These are phyloP conservation scores for Solanum virginianum DNA, from an alignment of 257 asterid species.

Conservation along the genomic window DNA sequence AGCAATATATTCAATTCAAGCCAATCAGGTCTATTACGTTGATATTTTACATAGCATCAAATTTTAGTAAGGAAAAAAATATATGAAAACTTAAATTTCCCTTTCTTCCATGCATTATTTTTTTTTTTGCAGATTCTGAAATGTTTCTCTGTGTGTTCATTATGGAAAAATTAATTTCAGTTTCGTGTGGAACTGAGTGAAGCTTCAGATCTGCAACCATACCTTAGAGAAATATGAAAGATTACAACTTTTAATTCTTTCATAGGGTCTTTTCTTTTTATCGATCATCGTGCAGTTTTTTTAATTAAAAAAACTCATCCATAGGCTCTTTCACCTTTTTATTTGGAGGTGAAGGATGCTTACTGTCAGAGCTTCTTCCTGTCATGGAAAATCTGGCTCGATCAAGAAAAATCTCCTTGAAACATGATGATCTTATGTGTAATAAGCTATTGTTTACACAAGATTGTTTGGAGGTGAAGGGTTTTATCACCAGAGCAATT, in stretches of 20 bases:
- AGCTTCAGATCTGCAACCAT: not conserved
- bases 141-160: conserved; percentile 10
- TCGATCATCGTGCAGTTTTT: not conserved
- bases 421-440: too few relatives aligned
- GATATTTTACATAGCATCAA: not conserved
- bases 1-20: conserved; percentile 44
- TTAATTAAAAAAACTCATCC: not conserved
- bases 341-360: not conserved
- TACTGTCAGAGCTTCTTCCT: not conserved
- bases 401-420: too few relatives aligned
- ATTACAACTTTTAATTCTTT: not conserved
- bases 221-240: not conserved
- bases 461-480: too few relatives aligned
- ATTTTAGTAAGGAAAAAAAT: not conserved
- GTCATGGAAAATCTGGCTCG: too few relatives aligned
- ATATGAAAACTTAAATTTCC: not conserved
- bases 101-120: conserved; percentile 5
- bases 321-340: too few relatives aligned
- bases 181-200: not conserved
- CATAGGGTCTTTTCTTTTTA: not conserved
- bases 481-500: too few relatives aligned
- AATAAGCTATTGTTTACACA: too few relatives aligned
- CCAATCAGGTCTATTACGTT: conserved; percentile 28
- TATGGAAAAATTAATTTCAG: not conserved
- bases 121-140: conserved; percentile 23